Evolutionary conservation across 164 flowering plant genomes (phyloP), one percentile per base, ranked within the genome.

Genomic region (Tetracentron sinense): DNA sequence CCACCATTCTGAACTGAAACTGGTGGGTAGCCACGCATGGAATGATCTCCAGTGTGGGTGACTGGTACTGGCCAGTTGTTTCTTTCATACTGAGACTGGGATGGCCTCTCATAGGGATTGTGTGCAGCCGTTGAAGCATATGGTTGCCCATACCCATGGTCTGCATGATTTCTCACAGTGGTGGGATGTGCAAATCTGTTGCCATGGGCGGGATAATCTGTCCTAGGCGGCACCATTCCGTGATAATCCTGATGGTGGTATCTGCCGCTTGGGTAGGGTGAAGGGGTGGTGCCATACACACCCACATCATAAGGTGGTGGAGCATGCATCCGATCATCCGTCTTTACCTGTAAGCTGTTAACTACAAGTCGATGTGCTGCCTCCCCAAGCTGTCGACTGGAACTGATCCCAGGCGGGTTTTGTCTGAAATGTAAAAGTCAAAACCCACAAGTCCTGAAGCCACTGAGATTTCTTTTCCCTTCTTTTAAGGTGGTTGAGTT

Each of bases 321-420:
- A 31, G 47, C 69, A 63, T 61, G 74, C 64, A 62, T 63, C 12
- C 72, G 79, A 51, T 61, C 62, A 55, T 54, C 35, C 2, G 11
- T 54, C 71, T 68, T 82, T n/a, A 69, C 5, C 63, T 83, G 92
- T 60, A 92, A 78, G 70, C 90, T 89, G 74, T 92, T 89, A 17
- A 47, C 77, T 46, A 95, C 83, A 21, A 94, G 87, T 20, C 99
- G 78, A 65, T 83, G 96, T 23, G 97, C 89, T 29, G 94, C 97
- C 46, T 89, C 89, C 23, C 92, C 97, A 46, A 95, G 94, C 61
- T 87, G 86, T 42, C 79, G 75, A 20, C 96, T 94, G 64, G 96
- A 82, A 59, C 80, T 58, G 29, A 74, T 25, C 69, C 89, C 88
- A 31, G 78, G 76, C 17, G 80, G 83, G 55, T 79, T 81, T 52